Evolutionary conservation across 768 basidiomycete genomes (phyloP).

Genomic region (Pholiota molesta): DNA sequence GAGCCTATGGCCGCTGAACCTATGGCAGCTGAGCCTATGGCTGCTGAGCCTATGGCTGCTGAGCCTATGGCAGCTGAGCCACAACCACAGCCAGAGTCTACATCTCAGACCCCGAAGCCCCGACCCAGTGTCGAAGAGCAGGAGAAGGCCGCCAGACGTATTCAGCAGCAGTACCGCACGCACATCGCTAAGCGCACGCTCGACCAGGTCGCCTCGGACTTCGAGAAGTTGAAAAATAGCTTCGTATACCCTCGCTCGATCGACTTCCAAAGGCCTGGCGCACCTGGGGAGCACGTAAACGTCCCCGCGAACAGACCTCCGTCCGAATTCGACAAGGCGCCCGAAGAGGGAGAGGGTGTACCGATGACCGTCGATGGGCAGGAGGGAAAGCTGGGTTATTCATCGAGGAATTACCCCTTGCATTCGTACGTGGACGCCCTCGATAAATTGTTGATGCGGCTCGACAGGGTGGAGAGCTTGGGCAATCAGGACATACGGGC

Average conservation of each 20-base stretch:
- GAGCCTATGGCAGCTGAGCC: neutral
- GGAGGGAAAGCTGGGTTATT: slow-evolving; percentile 57
- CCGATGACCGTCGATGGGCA: slow-evolving; percentile 23
- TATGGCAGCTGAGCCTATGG: neutral
- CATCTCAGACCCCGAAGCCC: slow-evolving; percentile 17
- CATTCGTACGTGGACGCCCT: slow-evolving; percentile 67
- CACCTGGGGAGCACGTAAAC: slow-evolving; percentile 29
- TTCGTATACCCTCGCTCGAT: slow-evolving; percentile 50
- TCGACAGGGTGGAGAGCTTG: slow-evolving; percentile 71
- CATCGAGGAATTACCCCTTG: slow-evolving; percentile 58
- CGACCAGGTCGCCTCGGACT: slow-evolving; percentile 41
- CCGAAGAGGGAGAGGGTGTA: slow-evolving; percentile 10
- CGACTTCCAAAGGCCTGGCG: slow-evolving; percentile 46
- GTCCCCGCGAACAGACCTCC: slow-evolving; percentile 25
- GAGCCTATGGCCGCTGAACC: too few relatives aligned
- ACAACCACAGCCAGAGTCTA: slow-evolving; percentile 12
- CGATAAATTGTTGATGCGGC: slow-evolving; percentile 60
- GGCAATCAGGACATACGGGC: slow-evolving; percentile 58
- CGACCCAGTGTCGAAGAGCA: slow-evolving; percentile 28
- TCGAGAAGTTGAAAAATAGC: slow-evolving; percentile 40
- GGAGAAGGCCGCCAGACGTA: slow-evolving; percentile 45
- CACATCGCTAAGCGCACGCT: slow-evolving; percentile 45
- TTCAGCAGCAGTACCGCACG: slow-evolving; percentile 50
- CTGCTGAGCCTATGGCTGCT: too few relatives aligned
- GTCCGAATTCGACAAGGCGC: slow-evolving; percentile 22